phyloP scores from a whole-genome alignment of 2,329 filamentous ascomycete species.

The Pseudohalonectria lignicola region DNA sequence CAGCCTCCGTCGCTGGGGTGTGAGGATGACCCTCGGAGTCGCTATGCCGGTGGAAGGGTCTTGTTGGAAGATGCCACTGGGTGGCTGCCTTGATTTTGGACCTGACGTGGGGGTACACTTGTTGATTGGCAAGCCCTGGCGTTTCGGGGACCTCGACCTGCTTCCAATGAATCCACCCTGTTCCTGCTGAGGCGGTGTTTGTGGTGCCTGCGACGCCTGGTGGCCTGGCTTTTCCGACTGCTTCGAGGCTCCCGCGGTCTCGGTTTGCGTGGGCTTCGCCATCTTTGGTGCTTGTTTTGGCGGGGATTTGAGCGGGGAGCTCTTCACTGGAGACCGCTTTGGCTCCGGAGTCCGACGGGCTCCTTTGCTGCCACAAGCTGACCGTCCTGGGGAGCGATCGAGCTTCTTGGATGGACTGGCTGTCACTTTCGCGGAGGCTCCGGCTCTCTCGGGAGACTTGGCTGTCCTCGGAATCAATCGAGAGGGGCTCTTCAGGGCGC shows the following conservation, averaged over 20 bases:
- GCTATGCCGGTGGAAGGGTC: slow-evolving; percentile 40
- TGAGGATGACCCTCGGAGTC: slow-evolving; percentile 54
- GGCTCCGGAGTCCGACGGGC: slow-evolving; percentile 33
- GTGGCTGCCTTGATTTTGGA: slow-evolving; percentile 15
- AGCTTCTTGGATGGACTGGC: too few relatives aligned
- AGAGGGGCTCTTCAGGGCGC: too few relatives aligned
- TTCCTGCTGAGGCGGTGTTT: neutral
- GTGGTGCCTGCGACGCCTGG: neutral
- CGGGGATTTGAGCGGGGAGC: too few relatives aligned
- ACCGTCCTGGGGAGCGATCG: slow-evolving; percentile 20
- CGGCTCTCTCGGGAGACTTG: too few relatives aligned
- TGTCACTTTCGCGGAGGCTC: too few relatives aligned
- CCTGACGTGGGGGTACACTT: slow-evolving; percentile 18
- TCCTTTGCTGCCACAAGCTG: slow-evolving; percentile 38
- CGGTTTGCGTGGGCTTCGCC: too few relatives aligned
- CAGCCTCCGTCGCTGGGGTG: slow-evolving; percentile 45
- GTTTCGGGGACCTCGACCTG: slow-evolving; percentile 15
- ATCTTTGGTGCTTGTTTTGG: too few relatives aligned
- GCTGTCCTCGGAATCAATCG: too few relatives aligned
- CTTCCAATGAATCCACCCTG: slow-evolving; percentile 12
- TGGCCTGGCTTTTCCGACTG: too few relatives aligned
- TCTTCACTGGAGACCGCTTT: slow-evolving; percentile 5
- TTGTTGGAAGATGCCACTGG: slow-evolving; percentile 36
- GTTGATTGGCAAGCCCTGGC: slow-evolving; percentile 9
- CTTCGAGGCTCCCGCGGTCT: too few relatives aligned